Percentiles rank a stretch among this genome's conserved stretches.
phyloP scores from a whole-genome alignment of 306 rosid genomes.

The Sesbania bispinosa region DNA sequence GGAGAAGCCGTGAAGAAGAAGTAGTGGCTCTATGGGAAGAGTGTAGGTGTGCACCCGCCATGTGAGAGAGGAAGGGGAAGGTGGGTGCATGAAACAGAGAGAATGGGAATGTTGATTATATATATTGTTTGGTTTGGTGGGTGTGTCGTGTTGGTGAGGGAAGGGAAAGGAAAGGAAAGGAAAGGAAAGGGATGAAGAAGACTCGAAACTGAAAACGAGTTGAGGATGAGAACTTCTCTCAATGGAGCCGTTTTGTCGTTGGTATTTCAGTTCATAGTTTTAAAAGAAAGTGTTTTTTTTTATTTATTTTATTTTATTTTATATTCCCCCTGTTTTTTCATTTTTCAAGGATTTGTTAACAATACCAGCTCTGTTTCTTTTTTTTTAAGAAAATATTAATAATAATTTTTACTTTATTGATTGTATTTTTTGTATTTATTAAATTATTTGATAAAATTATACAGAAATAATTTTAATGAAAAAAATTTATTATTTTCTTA shows the following conservation, averaged over 20 bases:
- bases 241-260: constrained; percentile 45
- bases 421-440: too few relatives aligned
- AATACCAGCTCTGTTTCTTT: too few relatives aligned
- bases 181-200: background rate
- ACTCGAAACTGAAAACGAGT: constrained; percentile 22
- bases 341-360: too few relatives aligned
- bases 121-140: background rate
- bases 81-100: constrained; percentile 23
- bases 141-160: background rate
- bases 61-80: constrained; percentile 11
- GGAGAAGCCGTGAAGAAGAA: constrained; percentile 49
- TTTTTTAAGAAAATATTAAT: too few relatives aligned
- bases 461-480: too few relatives aligned
- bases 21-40: constrained; percentile 38
- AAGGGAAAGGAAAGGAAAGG: background rate
- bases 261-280: constrained; percentile 9
- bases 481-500: too few relatives aligned
- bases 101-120: background rate
- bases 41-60: constrained; percentile 64
- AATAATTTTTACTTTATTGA: too few relatives aligned
- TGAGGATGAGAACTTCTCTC: background rate
- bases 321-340: too few relatives aligned
- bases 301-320: too few relatives aligned
- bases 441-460: too few relatives aligned
- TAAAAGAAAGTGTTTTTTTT: too few relatives aligned